Evolutionary conservation across 768 basidiomycete species (phyloP).

Genomic region (Hygrophoropsis aurantiaca): DNA sequence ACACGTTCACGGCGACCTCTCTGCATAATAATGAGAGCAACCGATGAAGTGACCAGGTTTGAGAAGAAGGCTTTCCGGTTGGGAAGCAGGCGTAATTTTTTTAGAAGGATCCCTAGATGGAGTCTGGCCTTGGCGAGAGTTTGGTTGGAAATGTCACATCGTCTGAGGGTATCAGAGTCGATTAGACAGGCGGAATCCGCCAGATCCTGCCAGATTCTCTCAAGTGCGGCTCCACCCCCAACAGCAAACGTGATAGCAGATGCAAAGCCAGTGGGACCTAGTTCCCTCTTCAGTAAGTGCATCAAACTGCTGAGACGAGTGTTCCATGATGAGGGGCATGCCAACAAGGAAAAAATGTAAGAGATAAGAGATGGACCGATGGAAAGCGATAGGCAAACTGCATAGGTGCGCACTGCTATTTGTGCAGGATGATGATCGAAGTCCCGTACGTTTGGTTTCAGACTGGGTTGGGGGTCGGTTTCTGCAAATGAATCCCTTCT

Average conservation of each 20-base stretch:
- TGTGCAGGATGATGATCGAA: conserved; percentile 59
- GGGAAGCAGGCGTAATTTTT: no score
- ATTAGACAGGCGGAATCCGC: conserved; percentile 5
- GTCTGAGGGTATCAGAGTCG: background rate
- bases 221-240: conserved; percentile 61
- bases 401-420: conserved; percentile 66
- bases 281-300: conserved; percentile 52
- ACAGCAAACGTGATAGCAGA: conserved; percentile 62
- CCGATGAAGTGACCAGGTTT: conserved; percentile 53
- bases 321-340: conserved; percentile 23
- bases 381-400: conserved; percentile 60
- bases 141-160: no score
- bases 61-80: conserved; percentile 57
- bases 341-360: conserved; percentile 39
- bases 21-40: conserved; percentile 61
- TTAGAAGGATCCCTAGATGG: no score
- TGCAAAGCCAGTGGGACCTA: conserved; percentile 65
- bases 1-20: conserved; percentile 36
- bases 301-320: conserved; percentile 8
- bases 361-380: conserved; percentile 67
- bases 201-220: conserved; percentile 40
- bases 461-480: conserved; percentile 20
- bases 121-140: no score
- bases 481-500: no score
- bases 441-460: no score